Base-by-base conservation (phyloP, 768 basidiomycete species). In the Amanita jacksonii region DNA sequence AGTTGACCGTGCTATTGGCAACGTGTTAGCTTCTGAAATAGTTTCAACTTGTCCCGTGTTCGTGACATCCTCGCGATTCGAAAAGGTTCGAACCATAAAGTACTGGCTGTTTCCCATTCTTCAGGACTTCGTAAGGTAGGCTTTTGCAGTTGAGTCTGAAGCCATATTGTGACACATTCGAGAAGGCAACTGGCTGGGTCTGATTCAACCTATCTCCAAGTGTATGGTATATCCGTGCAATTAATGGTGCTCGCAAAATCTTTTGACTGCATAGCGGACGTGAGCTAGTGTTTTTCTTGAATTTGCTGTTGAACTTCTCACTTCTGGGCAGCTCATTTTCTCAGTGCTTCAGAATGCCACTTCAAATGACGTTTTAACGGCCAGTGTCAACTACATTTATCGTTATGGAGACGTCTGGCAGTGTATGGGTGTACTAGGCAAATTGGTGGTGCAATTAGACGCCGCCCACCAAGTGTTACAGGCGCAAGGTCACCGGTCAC, bases 31-130 rank as follows among this genome's bases (percentile, higher is more conserved):
- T 9, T 52, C 62, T 4, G 55, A 55, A n/a, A 51, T 79, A 13
- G 57, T 67, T 9, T 50, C 55, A 12, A 63, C 59, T 20, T 84
- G 80, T 55, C 58, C 52, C 7, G 64, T 61, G 3, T 54, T 81
- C 33, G 54, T 77, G 23, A 59, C 59, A 3, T 78, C 83, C 2
- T 69, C 83, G 18, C 75, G 82, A 16, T 88, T 77, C 49, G 84
- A 88, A 50, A 85, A 88, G 62, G 75, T 85, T 28, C 69, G 80
- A 52, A 74, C 74, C 7, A 71, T 87, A 43, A 70, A 68, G 43
- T 73, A 77, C 38, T 90, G 87, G 87, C 64, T 90, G 24, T 57
- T 85, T n/a, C 87, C 86, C 3, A 64, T 77, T 19, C 67, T 84
- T 32, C 72, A 72, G 50, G 77, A 74, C 49, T 62, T 69, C 45